These are phyloP conservation scores for Antarctomyces pellizariae DNA, from an alignment of 495 filamentous ascomycete species.

Conservation along the genomic window DNA sequence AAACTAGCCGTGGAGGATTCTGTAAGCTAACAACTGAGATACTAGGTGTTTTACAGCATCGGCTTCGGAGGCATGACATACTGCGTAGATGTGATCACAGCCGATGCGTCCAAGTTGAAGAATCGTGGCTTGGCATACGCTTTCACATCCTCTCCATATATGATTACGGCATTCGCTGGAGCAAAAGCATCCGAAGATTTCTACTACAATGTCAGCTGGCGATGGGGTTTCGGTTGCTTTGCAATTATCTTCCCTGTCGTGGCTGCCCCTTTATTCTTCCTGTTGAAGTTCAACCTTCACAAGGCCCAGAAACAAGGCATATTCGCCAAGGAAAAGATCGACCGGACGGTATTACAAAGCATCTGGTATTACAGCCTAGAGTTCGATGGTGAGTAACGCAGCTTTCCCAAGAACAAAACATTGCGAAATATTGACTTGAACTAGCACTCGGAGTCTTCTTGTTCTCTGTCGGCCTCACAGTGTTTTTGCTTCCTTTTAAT, in stretches of 20 bases:
- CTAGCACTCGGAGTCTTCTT: slow-evolving; percentile 27
- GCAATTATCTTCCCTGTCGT: slow-evolving; percentile 17
- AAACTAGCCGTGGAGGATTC: not conserved
- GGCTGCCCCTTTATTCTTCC: slow-evolving; percentile 14
- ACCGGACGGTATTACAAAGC: slow-evolving; percentile 23
- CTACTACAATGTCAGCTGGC: slow-evolving; percentile 21
- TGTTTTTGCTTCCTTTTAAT: slow-evolving; percentile 41
- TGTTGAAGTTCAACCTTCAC: slow-evolving; percentile 28
- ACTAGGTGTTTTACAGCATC: slow-evolving; percentile 29
- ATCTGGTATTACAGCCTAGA: slow-evolving; percentile 31
- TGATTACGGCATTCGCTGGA: slow-evolving; percentile 28
- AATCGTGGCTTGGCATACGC: slow-evolving; percentile 32
- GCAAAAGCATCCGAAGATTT: slow-evolving; percentile 17
- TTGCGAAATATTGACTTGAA: slow-evolving; percentile 1
- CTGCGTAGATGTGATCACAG: slow-evolving; percentile 31
- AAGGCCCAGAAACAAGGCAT: slow-evolving; percentile 33
- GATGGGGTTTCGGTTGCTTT: slow-evolving; percentile 31
- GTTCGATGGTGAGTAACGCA: slow-evolving; percentile 26
- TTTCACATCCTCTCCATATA: slow-evolving; percentile 30
- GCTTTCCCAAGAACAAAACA: no score
- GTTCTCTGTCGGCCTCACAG: slow-evolving; percentile 29
- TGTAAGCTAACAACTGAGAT: slow-evolving; percentile 1
- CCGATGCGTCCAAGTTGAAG: slow-evolving; percentile 31
- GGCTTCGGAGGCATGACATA: slow-evolving; percentile 28
- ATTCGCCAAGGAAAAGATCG: slow-evolving; percentile 19